A percentile compares a stretch with the other conserved stretches of the same genome.
Conservation (phyloP, 441 rosid genomes). For the Capsella rubella region DNA sequence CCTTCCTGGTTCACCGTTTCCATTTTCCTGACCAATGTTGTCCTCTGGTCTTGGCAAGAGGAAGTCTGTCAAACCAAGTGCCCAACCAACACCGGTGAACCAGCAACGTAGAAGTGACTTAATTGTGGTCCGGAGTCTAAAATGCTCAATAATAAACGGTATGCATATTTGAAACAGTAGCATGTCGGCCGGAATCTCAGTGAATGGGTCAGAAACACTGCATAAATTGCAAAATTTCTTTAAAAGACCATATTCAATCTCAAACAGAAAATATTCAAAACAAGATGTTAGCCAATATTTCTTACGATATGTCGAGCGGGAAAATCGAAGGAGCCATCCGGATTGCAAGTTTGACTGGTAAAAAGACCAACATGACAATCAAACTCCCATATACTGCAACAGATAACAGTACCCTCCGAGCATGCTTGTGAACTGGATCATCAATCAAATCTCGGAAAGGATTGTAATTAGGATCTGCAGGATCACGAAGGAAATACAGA, state of each 20-base stretch:
- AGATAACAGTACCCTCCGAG: conserved; percentile 89
- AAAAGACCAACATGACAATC: conserved; percentile 96
- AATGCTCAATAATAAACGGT: conserved; percentile 95
- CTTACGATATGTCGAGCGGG: conserved; percentile 96
- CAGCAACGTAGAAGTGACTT: conserved; percentile 90
- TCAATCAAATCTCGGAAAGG: conserved; percentile 98
- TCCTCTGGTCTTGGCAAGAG: conserved; percentile 87
- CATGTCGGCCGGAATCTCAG: conserved; percentile 98
- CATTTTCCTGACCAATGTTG: conserved; percentile 72
- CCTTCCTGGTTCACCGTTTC: conserved; percentile 74
- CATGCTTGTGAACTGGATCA: conserved; percentile 98
- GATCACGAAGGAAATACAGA: conserved; percentile 89
- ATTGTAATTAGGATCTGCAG: conserved; percentile 96
- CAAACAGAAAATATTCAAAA: background rate
- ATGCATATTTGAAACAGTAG: conserved; percentile 97
- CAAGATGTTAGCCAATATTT: conserved; percentile 8
- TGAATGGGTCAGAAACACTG: conserved; percentile 98
- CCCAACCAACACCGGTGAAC: conserved; percentile 94
- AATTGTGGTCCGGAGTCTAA: conserved; percentile 85
- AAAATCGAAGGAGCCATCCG: conserved; percentile 88
- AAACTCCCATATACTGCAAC: conserved; percentile 96
- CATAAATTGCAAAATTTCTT: conserved; percentile 26
- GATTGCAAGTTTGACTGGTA: conserved; percentile 97
- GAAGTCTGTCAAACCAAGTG: conserved; percentile 85
- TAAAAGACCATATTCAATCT: conserved; percentile 7